phyloP scores from a whole-genome alignment of 805 yeast genomes.

The Myxozyma nipponensis region DNA sequence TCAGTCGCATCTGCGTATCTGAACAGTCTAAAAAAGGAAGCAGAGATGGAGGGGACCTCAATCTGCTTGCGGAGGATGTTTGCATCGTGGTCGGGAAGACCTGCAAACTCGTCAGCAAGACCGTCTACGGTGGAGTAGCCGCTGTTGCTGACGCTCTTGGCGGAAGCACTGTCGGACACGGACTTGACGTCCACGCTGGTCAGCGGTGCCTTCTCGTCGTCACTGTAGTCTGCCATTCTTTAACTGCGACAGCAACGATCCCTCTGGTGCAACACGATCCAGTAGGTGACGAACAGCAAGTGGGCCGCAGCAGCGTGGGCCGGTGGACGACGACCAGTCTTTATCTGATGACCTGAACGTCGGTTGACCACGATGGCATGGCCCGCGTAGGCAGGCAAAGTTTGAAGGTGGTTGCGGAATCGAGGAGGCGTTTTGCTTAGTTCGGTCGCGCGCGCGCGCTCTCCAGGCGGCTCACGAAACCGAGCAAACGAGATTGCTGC shows the following conservation, averaged over 20 bases:
- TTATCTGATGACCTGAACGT: no score
- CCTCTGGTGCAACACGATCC: neutral
- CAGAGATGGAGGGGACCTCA: constrained; percentile 26
- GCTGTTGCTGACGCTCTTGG: constrained; percentile 5
- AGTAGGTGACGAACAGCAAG: neutral
- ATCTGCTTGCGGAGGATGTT: constrained; percentile 37
- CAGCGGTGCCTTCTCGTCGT: constrained; percentile 13
- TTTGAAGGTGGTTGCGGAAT: no score
- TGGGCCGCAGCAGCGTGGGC: no score
- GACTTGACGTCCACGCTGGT: constrained; percentile 4
- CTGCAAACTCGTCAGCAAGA: constrained; percentile 27
- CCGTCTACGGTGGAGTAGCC: constrained; percentile 17
- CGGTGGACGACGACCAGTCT: no score
- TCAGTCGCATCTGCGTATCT: constrained; percentile 38
- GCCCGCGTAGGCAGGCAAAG: no score
- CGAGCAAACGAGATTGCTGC: no score
- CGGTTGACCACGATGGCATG: no score
- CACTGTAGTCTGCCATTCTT: neutral
- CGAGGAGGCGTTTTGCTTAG: no score
- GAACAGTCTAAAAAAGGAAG: constrained; percentile 33
- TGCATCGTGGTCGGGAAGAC: constrained; percentile 36
- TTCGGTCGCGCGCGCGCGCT: no score
- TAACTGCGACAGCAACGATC: no score
- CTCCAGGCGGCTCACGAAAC: no score
- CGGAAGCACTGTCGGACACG: constrained; percentile 2